Conservation (phyloP, 257 asterid species). For the Capsicum pubescens region DNA sequence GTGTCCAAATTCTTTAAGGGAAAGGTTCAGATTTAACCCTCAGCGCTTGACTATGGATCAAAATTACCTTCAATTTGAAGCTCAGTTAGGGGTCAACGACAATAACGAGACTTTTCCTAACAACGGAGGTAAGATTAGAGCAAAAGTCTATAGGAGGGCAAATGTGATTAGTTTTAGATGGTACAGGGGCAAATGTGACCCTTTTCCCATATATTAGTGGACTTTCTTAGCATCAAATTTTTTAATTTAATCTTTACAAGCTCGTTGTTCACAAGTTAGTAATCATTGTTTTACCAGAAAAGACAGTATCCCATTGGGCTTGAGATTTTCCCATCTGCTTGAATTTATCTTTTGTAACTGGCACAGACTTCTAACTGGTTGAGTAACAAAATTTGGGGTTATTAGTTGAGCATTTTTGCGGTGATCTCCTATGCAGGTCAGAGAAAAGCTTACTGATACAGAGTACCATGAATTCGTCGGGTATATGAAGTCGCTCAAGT, state of each 20-base stretch:
- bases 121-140: no score
- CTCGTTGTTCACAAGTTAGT: neutral
- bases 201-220: neutral
- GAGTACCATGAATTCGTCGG: constrained; percentile 84
- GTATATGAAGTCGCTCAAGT: constrained; percentile 78
- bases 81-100: neutral
- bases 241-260: neutral
- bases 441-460: constrained; percentile 70
- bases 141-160: neutral
- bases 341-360: neutral
- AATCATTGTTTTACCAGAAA: neutral
- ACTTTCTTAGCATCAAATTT: neutral
- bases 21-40: neutral
- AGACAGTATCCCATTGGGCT: neutral
- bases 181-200: neutral
- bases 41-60: constrained; percentile 1
- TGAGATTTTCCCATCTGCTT: neutral
- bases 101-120: neutral
- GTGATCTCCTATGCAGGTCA: constrained; percentile 60
- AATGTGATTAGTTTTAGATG: neutral
- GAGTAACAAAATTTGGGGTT: constrained; percentile 23
- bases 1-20: neutral
- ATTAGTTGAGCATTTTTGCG: constrained; percentile 29
- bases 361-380: constrained; percentile 10
- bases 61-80: constrained; percentile 4